Percentiles rank a stretch among this genome's conserved stretches.
Evolutionary conservation across 805 yeast species (phyloP).

Genomic region (Pichia paraexigua): DNA sequence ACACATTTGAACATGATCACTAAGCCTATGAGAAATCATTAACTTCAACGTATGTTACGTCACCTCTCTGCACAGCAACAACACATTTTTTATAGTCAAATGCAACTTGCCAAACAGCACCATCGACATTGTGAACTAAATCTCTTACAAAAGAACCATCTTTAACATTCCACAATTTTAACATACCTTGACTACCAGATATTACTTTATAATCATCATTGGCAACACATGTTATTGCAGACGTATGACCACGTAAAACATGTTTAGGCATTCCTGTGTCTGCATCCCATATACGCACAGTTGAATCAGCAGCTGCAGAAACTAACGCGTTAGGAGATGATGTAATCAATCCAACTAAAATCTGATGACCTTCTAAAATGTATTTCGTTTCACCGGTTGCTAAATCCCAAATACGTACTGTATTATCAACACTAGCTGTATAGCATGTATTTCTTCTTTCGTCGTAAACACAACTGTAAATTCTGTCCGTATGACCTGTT

Average conservation of each 20-base stretch:
- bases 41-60: constrained; percentile 71
- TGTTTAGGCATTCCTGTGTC: constrained; percentile 56
- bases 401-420: constrained; percentile 85
- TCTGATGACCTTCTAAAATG: constrained; percentile 79
- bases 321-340: constrained; percentile 70
- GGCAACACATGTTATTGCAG: constrained; percentile 89
- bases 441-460: constrained; percentile 69
- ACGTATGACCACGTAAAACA: constrained; percentile 71
- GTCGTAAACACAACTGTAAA: constrained; percentile 84
- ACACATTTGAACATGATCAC: too few relatives aligned
- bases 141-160: constrained; percentile 73
- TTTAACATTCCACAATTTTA: constrained; percentile 79
- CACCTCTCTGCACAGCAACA: constrained; percentile 75
- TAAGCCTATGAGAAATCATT: constrained; percentile 55
- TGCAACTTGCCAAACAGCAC: constrained; percentile 91
- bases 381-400: constrained; percentile 62
- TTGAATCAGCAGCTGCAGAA: constrained; percentile 93
- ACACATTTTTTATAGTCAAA: constrained; percentile 79
- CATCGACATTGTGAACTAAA: constrained; percentile 63
- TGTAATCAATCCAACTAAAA: constrained; percentile 80
- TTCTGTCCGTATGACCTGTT: constrained; percentile 78
- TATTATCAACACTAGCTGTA: constrained; percentile 86
- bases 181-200: constrained; percentile 82
- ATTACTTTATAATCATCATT: constrained; percentile 78
- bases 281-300: constrained; percentile 91